These are phyloP conservation scores for Sugiyamaella neomexicana DNA, from an alignment of 1,139 yeast genomes.

Conservation along the genomic window DNA sequence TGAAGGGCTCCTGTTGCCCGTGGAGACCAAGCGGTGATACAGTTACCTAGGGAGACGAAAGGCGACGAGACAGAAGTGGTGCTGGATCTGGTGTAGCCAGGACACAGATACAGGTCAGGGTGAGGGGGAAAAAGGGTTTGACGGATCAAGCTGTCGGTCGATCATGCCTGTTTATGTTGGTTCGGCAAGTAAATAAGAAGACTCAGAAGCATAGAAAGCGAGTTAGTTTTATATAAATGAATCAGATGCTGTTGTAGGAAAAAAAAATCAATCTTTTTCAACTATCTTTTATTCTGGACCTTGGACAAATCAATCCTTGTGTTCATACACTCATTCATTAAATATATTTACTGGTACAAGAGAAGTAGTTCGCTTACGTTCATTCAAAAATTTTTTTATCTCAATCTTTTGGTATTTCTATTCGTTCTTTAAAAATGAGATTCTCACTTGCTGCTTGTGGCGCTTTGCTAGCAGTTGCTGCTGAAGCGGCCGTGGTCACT, in stretches of 20 bases:
- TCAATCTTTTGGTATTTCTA: not conserved
- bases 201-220: too few species aligned
- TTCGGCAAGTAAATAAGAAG: not conserved
- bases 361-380: not conserved
- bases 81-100: not conserved
- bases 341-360: too few species aligned
- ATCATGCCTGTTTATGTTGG: not conserved
- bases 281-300: not conserved
- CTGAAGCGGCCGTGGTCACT: constrained; percentile 35
- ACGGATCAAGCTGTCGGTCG: not conserved
- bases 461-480: constrained; percentile 5
- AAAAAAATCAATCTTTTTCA: not conserved
- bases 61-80: too few species aligned
- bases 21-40: not conserved
- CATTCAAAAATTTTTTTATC: not conserved
- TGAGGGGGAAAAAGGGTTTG: not conserved
- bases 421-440: constrained; percentile 4
- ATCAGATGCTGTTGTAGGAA: not conserved
- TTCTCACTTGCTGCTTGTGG: constrained; percentile 1
- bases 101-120: too few species aligned
- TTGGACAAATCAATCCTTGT: not conserved
- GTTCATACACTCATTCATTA: not conserved
- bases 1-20: not conserved
- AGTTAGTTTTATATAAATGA: not conserved
- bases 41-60: not conserved